phyloP scores from a whole-genome alignment of 164 flowering plant species.

The Nymphaea colorata region DNA sequence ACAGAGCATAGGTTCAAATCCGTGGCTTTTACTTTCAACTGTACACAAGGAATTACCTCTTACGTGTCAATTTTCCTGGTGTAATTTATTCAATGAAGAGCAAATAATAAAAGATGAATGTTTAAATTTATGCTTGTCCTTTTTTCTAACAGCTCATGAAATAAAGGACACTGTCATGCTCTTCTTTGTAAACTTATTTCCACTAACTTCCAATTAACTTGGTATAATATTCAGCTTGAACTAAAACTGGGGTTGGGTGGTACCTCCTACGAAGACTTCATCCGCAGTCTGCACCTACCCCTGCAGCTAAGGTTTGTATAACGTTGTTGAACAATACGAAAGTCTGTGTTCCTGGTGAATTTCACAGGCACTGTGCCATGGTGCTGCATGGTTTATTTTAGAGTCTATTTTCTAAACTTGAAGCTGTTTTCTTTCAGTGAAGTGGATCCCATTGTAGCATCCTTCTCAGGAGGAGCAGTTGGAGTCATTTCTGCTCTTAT shows the following conservation, averaged over 20 bases:
- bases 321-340: not conserved
- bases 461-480: slow-evolving; percentile 93
- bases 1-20: too few species aligned
- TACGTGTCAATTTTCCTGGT: too few species aligned
- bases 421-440: slow-evolving; percentile 35
- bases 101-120: too few species aligned
- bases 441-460: slow-evolving; percentile 96
- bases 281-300: slow-evolving; percentile 73
- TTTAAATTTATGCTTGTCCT: too few species aligned
- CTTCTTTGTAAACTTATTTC: not conserved
- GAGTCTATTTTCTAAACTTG: not conserved
- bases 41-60: too few species aligned
- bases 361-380: not conserved
- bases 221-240: slow-evolving; percentile 48
- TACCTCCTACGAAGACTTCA: slow-evolving; percentile 85
- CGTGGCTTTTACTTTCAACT: too few species aligned
- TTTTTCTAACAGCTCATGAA: too few species aligned
- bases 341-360: not conserved
- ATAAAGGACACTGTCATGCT: too few species aligned
- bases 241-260: slow-evolving; percentile 86
- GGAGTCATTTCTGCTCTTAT: slow-evolving; percentile 89
- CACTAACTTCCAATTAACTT: not conserved
- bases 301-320: slow-evolving; percentile 58
- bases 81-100: too few species aligned
- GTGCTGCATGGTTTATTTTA: not conserved